These are phyloP conservation scores for Cyberlindnera samutprakarnensis DNA, from an alignment of 805 yeast genomes.

Conservation along the genomic window DNA sequence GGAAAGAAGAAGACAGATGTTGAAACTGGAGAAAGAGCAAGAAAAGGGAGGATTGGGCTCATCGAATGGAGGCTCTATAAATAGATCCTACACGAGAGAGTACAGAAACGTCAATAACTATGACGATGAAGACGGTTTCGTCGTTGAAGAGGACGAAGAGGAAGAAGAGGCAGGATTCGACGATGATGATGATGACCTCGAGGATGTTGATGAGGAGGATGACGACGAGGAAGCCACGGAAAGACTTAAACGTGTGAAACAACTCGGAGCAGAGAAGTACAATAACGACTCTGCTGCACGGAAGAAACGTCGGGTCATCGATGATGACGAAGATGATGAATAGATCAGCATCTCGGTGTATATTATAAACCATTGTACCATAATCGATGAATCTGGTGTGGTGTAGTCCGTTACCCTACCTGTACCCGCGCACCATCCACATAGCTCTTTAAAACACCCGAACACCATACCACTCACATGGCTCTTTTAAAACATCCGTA, in stretches of 20 bases:
- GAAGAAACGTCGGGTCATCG: conserved; percentile 43
- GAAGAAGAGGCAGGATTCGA: conserved; percentile 29
- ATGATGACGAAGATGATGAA: conserved; percentile 54
- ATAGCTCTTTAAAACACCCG: too few species aligned
- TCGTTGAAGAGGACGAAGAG: conserved; percentile 50
- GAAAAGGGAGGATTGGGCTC: conserved; percentile 40
- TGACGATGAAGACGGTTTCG: conserved; percentile 26
- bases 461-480: too few species aligned
- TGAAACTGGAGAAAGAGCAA: conserved; percentile 44
- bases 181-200: conserved; percentile 32
- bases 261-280: conserved; percentile 48
- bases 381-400: too few species aligned
- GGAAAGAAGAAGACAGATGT: conserved; percentile 56
- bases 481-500: too few species aligned
- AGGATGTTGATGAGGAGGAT: conserved; percentile 19
- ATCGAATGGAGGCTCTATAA: conserved; percentile 23
- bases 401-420: too few species aligned
- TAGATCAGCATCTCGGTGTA: too few species aligned
- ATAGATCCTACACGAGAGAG: conserved; percentile 17
- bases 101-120: conserved; percentile 30
- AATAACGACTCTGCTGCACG: conserved; percentile 19
- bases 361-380: too few species aligned
- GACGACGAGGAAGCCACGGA: conserved; percentile 35
- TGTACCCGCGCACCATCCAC: too few species aligned
- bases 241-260: conserved; percentile 22